Conservation (phyloP, 306 rosid species). For the Vigna nakashimae region DNA sequence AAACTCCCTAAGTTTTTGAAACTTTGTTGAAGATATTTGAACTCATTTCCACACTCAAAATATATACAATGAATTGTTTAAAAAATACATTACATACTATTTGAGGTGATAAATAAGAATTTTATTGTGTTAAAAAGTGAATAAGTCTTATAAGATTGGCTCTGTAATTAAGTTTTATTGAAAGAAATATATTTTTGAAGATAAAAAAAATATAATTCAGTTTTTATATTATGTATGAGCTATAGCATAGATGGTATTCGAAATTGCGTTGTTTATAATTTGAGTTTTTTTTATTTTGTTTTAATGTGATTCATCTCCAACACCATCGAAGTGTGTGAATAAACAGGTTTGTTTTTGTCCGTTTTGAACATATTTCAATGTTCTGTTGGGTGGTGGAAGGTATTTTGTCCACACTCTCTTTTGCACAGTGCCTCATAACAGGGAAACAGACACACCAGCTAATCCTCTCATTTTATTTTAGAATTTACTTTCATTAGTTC, state of each 20-base stretch:
- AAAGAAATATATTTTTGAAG: too few relatives aligned
- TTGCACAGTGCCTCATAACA: conserved; percentile 12
- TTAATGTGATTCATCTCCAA: neutral
- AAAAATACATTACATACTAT: too few relatives aligned
- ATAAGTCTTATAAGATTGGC: too few relatives aligned
- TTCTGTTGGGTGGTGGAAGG: neutral
- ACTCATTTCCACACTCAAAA: fast-evolving
- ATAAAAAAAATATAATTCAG: too few relatives aligned
- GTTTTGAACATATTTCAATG: neutral
- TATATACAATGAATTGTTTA: too few relatives aligned
- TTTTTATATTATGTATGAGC: too few relatives aligned
- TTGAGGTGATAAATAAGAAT: too few relatives aligned
- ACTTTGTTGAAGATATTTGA: too few relatives aligned
- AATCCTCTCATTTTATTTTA: neutral
- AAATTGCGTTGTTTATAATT: neutral
- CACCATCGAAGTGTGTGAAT: neutral
- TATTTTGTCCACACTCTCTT: conserved; percentile 42
- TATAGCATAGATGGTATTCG: too few relatives aligned
- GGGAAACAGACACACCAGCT: conserved; percentile 13
- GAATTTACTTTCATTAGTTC: neutral
- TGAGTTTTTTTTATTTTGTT: neutral
- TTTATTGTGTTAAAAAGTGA: too few relatives aligned
- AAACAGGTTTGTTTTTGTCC: conserved; percentile 29
- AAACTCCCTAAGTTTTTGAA: too few relatives aligned
- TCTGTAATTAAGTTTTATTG: too few relatives aligned